Evolutionary conservation across 352 stramenopile genomes (phyloP).

Genomic region (Phytophthora vignae): DNA sequence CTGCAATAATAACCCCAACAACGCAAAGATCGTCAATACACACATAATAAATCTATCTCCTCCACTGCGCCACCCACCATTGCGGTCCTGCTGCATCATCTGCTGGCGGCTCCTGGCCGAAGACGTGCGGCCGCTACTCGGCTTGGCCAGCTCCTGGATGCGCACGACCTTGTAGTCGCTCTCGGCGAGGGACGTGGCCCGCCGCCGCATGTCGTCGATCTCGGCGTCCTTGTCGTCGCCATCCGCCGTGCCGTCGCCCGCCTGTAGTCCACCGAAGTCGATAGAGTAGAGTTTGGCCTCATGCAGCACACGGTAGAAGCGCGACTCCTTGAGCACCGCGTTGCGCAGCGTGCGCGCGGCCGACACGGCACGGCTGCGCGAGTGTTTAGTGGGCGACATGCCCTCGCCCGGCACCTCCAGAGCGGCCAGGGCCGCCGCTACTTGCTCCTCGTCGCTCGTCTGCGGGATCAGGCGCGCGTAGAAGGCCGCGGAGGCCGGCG

Average conservation of each 20-base stretch:
- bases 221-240: constrained; percentile 8
- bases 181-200: constrained; percentile 37
- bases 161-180: constrained; percentile 63
- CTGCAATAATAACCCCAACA: constrained; percentile 26
- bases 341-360: constrained; percentile 37
- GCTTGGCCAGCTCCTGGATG: constrained; percentile 73
- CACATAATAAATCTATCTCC: not conserved
- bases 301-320: constrained; percentile 76
- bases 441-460: constrained; percentile 36
- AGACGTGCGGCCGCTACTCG: constrained; percentile 25
- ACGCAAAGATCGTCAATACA: constrained; percentile 10
- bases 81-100: constrained; percentile 51
- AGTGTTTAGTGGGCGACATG: not conserved
- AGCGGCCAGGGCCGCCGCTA: constrained; percentile 26
- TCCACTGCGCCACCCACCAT: constrained; percentile 30
- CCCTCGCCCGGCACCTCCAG: constrained; percentile 14
- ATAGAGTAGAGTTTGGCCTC: constrained; percentile 75
- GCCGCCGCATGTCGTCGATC: constrained; percentile 31
- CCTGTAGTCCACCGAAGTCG: constrained; percentile 45
- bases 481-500: constrained; percentile 25
- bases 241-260: not conserved
- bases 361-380: constrained; percentile 13
- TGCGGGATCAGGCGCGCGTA: constrained; percentile 57
- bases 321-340: constrained; percentile 52
- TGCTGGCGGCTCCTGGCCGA: constrained; percentile 35